Base-by-base conservation (phyloP, 2,329 filamentous ascomycete genomes). In the Aurifilum marmelostoma region DNA sequence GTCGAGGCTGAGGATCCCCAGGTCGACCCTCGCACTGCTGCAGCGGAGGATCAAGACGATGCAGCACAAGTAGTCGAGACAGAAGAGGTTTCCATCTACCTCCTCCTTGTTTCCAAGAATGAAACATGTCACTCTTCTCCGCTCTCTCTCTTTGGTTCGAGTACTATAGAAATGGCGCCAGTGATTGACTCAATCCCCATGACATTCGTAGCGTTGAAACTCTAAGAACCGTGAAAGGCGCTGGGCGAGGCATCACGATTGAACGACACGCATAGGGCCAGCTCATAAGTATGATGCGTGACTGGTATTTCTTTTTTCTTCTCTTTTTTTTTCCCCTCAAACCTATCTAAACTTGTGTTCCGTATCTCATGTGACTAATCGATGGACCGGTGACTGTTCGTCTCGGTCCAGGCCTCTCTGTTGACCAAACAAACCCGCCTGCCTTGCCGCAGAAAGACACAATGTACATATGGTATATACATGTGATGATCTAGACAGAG, bases 1-100 rank as follows among this genome's bases (percentile, higher is more conserved):
- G 14, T 93, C 91, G 74, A 86, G 93, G 54, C 80, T 97, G 67
- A 92, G 91, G 81, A 84, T 94, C 66, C 92, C 93, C 1, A 88
- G 85, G 73, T 83, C 88, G 39, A 89, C 89, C 1, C 79, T 91
- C 63, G 85, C 83, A 66, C 76, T 92, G 70, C 80, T 94, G 37
- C 81, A 88, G 78, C 83, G 82, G 77, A 82, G 80, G 64, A 63
- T 87, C 71, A 76, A 76, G 65, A 65, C 63, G 1, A 24, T 63
- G 47, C 43, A 69, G 54, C n/a, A 34, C 6, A 70, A 62, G 37
- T 67, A 56, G 34, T 34, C 8, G n/a, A n/a, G 12, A 41, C 14
- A 34, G 8, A 5, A n/a, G 2, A 0, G 2, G 16, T 1, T 18
- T 11, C 41, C 2, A 16, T 21, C n/a, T 39, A 21, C 12, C n/a